These are phyloP conservation scores for Nicotiana tomentosiformis DNA, from an alignment of 257 asterid genomes.

Conservation along the genomic window DNA sequence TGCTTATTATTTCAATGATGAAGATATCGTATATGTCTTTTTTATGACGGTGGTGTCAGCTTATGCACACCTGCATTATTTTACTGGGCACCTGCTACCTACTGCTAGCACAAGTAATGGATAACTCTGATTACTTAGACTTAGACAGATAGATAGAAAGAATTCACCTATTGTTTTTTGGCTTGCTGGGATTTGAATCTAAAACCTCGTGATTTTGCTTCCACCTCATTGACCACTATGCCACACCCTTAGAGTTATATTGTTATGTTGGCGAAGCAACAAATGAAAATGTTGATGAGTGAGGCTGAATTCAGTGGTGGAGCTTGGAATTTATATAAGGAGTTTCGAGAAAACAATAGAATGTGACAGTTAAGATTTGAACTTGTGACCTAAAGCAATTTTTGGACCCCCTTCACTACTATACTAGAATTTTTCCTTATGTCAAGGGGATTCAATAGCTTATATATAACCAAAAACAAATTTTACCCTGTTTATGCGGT, in stretches of 20 bases:
- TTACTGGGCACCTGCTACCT: background rate
- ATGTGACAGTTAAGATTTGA: background rate
- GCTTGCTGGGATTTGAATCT: background rate
- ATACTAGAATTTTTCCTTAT: background rate
- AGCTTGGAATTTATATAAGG: background rate
- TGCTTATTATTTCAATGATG: background rate
- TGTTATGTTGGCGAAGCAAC: background rate
- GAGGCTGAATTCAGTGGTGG: background rate
- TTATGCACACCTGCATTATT: background rate
- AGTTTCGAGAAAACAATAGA: background rate
- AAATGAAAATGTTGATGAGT: background rate
- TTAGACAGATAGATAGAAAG: background rate
- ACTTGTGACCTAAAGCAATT: background rate
- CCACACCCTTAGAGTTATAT: background rate
- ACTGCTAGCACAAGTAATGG: accelerated
- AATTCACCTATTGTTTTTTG: background rate
- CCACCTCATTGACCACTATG: background rate
- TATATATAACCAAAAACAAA: background rate
- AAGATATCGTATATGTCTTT: background rate
- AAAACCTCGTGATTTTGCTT: background rate
- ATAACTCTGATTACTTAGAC: background rate
- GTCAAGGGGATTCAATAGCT: background rate
- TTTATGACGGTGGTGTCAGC: background rate
- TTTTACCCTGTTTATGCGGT: background rate
- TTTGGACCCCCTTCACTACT: background rate